These are phyloP conservation scores for Pisolithus microcarpus DNA, from an alignment of 768 basidiomycete genomes.

Conservation along the genomic window DNA sequence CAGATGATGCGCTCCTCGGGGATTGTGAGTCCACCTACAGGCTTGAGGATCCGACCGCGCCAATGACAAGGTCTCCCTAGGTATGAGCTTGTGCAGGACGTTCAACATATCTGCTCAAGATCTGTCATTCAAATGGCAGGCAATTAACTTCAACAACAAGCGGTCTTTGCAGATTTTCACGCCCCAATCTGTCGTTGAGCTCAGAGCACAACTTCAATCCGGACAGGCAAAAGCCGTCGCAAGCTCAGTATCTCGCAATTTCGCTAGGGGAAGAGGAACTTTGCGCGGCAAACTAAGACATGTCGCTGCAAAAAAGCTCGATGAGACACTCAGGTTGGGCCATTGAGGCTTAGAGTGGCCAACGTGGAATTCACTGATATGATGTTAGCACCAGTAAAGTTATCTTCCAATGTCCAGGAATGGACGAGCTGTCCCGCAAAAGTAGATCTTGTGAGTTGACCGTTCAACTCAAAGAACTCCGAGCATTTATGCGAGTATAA, in stretches of 20 bases:
- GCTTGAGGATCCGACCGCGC: neutral
- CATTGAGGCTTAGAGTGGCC: constrained; percentile 6
- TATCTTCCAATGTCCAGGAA: constrained; percentile 23
- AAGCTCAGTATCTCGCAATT: constrained; percentile 24
- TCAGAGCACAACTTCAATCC: constrained; percentile 39
- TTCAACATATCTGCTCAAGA: constrained; percentile 47
- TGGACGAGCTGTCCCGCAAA: constrained; percentile 28
- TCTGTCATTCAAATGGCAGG: constrained; percentile 67
- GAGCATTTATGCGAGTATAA: constrained; percentile 1
- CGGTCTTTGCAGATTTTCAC: constrained; percentile 41
- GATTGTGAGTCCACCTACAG: constrained; percentile 40
- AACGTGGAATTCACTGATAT: constrained; percentile 11
- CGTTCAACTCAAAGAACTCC: neutral
- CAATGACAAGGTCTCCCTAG: constrained; percentile 30
- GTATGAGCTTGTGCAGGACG: constrained; percentile 55
- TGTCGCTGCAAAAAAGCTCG: constrained; percentile 2
- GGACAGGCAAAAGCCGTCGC: constrained; percentile 21
- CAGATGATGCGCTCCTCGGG: constrained; percentile 38
- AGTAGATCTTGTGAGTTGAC: constrained; percentile 51
- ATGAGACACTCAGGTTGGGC: constrained; percentile 11
- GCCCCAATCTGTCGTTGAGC: constrained; percentile 38
- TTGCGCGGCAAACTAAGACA: neutral
- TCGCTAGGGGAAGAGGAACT: constrained; percentile 10
- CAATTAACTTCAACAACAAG: constrained; percentile 29
- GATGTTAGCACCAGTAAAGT: constrained; percentile 25